Evolutionary conservation across 2,329 filamentous ascomycete species (phyloP), one percentile per base, ranked within the genome.

Genomic region (Colletotrichum sidae): DNA sequence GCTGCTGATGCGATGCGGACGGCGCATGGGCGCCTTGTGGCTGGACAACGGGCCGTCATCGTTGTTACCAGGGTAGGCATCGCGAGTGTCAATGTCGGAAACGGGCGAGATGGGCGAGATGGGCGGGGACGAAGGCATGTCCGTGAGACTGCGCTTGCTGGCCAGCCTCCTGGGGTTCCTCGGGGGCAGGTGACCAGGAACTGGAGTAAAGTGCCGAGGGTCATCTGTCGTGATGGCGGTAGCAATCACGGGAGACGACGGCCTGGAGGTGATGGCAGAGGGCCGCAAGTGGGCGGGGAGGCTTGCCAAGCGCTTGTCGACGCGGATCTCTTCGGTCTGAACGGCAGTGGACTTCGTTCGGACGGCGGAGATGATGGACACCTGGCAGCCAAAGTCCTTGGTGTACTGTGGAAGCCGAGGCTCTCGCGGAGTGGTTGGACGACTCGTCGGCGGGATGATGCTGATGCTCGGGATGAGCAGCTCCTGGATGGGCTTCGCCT

Each of bases 301-400:
- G 69, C 89, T 90, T 67, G 91, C 87, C 49, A 93, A 81, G 67
- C 94, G 88, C 79, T 88, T 88, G 73, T 97, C 94, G 6, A 96
- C 87, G 60, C 92, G 88, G 63, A 98, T 97, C 65, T 93, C 92
- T 70, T 98, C 94, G 0, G 96, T 99, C 80, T 99, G 96, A 63
- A 94, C 80, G 3, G 76, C 74, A 10, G 74, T 85, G 2, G 86
- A 88, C 50, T 79, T 83, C 60, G 84, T 90, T 45, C 79, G 81
- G 69, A 82, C 81, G 15, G 81, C 71, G 41, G 81, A 72, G 10
- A 83, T 76, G 53, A 88, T 81, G 42, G 84, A 84, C 34, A 94
- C 93, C 77, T 99, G 96, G 72, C 91, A 95, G 15, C 89, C 90
- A 68, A 91, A 89, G 77, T 93, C 93, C 76, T 94, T 97, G 67